Conservation (phyloP, 306 rosid genomes). For the Lablab purpureus region DNA sequence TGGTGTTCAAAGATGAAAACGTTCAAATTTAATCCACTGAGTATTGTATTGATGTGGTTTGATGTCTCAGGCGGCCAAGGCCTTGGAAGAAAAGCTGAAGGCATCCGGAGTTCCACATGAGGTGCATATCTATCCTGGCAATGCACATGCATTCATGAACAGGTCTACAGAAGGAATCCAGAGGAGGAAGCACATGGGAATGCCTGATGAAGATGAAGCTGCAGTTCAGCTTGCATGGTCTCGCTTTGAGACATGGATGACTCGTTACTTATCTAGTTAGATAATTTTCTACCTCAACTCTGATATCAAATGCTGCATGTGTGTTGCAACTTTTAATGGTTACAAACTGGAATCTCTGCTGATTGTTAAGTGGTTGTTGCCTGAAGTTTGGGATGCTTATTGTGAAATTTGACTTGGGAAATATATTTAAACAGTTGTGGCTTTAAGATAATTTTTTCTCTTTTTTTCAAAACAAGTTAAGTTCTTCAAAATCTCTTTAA, state of each 20-base stretch:
- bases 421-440: slow-evolving; percentile 20
- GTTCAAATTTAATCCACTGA: no score
- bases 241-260: slow-evolving; percentile 85
- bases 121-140: slow-evolving; percentile 81
- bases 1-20: not conserved
- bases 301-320: slow-evolving; percentile 15
- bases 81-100: slow-evolving; percentile 84
- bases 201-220: slow-evolving; percentile 75
- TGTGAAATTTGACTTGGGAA: slow-evolving; percentile 29
- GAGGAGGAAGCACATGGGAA: slow-evolving; percentile 77
- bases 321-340: slow-evolving; percentile 8
- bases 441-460: no score
- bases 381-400: slow-evolving; percentile 23
- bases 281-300: not conserved
- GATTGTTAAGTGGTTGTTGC: slow-evolving; percentile 16
- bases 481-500: no score
- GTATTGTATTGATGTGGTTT: not conserved
- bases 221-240: slow-evolving; percentile 89
- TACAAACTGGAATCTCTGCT: slow-evolving; percentile 11
- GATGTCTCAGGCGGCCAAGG: slow-evolving; percentile 70
- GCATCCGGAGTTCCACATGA: slow-evolving; percentile 77
- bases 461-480: no score
- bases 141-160: slow-evolving; percentile 89
- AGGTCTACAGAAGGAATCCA: slow-evolving; percentile 74
- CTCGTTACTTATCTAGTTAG: slow-evolving; percentile 58